Base-by-base conservation (phyloP, 768 basidiomycete genomes). In the Dictyophora rubrovolvata region DNA sequence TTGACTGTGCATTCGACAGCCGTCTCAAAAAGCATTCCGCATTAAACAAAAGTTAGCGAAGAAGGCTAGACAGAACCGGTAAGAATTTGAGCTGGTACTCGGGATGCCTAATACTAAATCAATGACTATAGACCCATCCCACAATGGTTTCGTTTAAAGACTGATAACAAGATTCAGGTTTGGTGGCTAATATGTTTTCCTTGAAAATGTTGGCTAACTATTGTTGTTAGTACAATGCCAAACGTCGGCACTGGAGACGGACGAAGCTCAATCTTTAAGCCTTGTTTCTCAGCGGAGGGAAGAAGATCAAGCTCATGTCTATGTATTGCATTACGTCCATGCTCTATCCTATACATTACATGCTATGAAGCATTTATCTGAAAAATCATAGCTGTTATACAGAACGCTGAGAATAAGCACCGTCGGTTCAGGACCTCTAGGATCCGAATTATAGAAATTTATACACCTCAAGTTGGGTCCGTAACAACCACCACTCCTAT, bases 61-160 rank as follows among this genome's bases (percentile, higher is more conserved):
- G 83, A 92, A 92, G 62, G 74, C 79, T 62, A 86, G 92, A 69
- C 93, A 96, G 82, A 99, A 99, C 81, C 84, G 95, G 89, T 93
- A 16, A 33, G 42, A 23, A 20, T 14, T 36, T 18, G 2, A 1
- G 7, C 12, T 42, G 17, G 33, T 36, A 9, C 17, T n/a, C 47
- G 50, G 46, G 48, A 35, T 42, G 14, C 37, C 33, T 17, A 34
- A 12, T 49, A 10, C 10, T 20, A 21, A 21, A 48, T 57, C 35
- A 50, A 53, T 11, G 14, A 21, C 34, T 35, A 61, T 46, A 51
- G 90, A 71, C 96, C 95, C 63, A 97, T 99, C 62, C 96, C 95
- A 64, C 95, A 97, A 70, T 99, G 95, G 95, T 97, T 96, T 85
- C 92, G 93, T 65, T 79, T 94, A 63, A 97, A 96, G 82, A 83